Evolutionary conservation across 1,284 basidiomycete genomes (phyloP), one percentile per base, ranked within the genome.

Genomic region (Puccinia brachypodii): DNA sequence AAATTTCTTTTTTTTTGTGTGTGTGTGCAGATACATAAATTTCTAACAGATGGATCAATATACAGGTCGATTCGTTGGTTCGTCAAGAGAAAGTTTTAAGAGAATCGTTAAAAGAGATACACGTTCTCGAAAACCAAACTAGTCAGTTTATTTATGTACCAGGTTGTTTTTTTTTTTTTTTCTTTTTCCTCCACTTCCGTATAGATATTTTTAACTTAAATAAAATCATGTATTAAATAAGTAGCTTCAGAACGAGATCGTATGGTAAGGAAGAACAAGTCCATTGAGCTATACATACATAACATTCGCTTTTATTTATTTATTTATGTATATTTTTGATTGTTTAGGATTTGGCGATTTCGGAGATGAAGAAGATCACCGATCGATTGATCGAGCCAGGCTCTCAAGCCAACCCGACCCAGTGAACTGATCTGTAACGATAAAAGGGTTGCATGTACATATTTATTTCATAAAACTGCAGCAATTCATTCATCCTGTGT

Each of bases 331-430:
- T 25, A 60, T 16, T 25, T 31, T 16, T 31, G 22, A 14, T 7
- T 2, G 25, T 28, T 0, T 38, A 74, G 72, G 72, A 74, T 74
- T 56, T 60, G 40, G 72, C 72, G 53, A 60, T 74, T 25, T 28
- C 53, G 28, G 72, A 74, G 53, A 74, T 74, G 72, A 74, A 74
- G 53, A 74, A 36, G n/a, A 74, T 74, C 19, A 74, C 50, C 25
- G 72, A 74, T 74, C 72, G 53, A 60, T 74, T 74, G 72, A 16
- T 74, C 53, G 72, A 74, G 31, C 38, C 69, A 25, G 25, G 42
- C 68, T 71, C 47, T 71, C 42, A 71, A 53, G 31, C 6, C 36
- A 64, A 56, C 38, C 38, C 64, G 14, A 66, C 16, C 42, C 62
- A 40, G 40, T 68, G 11, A 68, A 44, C 38, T 44, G 38, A 44